phyloP scores from a whole-genome alignment of 345 rosid species.

The Lumnitzera littorea region DNA sequence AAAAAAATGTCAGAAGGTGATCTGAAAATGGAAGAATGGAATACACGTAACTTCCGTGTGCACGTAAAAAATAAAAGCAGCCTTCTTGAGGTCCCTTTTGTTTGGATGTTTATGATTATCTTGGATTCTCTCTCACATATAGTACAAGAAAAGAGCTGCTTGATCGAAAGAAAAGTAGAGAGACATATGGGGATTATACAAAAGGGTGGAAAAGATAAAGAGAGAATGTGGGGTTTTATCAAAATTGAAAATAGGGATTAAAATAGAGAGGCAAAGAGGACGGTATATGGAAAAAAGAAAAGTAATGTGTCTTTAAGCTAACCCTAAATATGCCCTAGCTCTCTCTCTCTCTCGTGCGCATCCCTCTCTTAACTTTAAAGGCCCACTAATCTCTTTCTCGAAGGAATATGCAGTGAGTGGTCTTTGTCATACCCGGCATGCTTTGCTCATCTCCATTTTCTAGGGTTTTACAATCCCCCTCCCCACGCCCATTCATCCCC shows the following conservation, averaged over 20 bases:
- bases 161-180: conserved; percentile 3
- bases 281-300: neutral
- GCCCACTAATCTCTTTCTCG: conserved; percentile 39
- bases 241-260: no score
- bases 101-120: conserved; percentile 23
- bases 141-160: neutral
- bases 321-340: neutral
- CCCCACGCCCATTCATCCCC: conserved; percentile 1
- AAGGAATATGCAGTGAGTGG: conserved; percentile 59
- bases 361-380: conserved; percentile 9
- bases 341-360: conserved; percentile 23
- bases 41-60: conserved; percentile 7
- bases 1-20: no score
- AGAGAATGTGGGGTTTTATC: no score
- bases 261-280: neutral
- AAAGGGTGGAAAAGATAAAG: no score
- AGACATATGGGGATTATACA: neutral
- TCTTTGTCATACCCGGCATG: conserved; percentile 53
- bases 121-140: conserved; percentile 8
- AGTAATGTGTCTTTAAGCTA: conserved; percentile 25
- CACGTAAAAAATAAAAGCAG: conserved; percentile 14
- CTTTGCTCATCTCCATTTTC: conserved; percentile 33
- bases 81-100: conserved; percentile 20
- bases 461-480: conserved; percentile 31
- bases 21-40: conserved; percentile 1